Percentiles rank a stretch among this genome's conserved stretches.
phyloP scores from a whole-genome alignment of 495 filamentous ascomycete genomes.

The Trypethelium eluteriae region DNA sequence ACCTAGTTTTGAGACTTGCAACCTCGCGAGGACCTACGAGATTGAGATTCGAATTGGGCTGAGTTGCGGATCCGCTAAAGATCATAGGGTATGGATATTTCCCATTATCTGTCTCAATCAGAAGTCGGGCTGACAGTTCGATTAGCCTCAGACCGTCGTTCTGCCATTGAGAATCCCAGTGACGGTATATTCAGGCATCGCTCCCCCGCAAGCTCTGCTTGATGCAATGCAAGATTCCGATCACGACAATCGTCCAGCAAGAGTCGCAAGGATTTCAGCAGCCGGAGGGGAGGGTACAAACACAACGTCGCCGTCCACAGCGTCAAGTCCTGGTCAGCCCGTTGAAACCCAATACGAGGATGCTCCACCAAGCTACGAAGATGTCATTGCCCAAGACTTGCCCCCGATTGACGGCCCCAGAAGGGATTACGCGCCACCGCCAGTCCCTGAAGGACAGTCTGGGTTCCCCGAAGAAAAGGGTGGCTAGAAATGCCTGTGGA shows the following conservation, averaged over 20 bases:
- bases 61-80: slow-evolving; percentile 43
- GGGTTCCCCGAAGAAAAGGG: slow-evolving; percentile 6
- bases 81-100: slow-evolving; percentile 34
- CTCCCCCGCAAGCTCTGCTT: slow-evolving; percentile 68
- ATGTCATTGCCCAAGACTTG: slow-evolving; percentile 77
- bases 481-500: not conserved
- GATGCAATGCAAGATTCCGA: slow-evolving; percentile 49
- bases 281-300: not conserved
- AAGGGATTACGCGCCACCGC: slow-evolving; percentile 55
- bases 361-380: slow-evolving; percentile 44
- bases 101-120: not conserved
- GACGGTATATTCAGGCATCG: slow-evolving; percentile 81
- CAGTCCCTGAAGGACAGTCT: slow-evolving; percentile 25
- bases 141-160: slow-evolving; percentile 58
- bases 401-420: slow-evolving; percentile 57
- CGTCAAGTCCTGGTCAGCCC: slow-evolving; percentile 9
- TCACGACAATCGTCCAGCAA: slow-evolving; percentile 12
- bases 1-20: slow-evolving; percentile 82
- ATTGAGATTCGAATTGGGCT: slow-evolving; percentile 75
- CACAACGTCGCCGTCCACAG: slow-evolving; percentile 22
- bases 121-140: not conserved
- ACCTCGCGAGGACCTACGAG: slow-evolving; percentile 72
- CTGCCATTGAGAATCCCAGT: slow-evolving; percentile 72
- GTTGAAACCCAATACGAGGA: slow-evolving; percentile 30
- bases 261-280: slow-evolving; percentile 17